A percentile compares a stretch with the other conserved stretches of the same genome.
Evolutionary conservation across 768 basidiomycete genomes (phyloP).

Genomic region (Xerocomus brunneocitrinus): DNA sequence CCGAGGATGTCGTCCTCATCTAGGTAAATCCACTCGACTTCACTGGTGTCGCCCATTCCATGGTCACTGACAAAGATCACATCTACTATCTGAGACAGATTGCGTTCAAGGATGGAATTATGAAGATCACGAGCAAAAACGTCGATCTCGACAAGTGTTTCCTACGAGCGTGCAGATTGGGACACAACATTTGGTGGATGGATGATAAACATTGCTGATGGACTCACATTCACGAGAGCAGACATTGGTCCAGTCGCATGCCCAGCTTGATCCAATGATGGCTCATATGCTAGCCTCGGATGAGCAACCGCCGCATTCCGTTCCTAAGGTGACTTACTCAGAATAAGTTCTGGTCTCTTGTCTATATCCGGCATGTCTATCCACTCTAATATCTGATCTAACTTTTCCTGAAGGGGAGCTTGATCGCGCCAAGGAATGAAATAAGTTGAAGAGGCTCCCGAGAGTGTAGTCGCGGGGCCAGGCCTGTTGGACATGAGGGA

Average conservation of each 20-base stretch:
- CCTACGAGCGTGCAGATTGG: conserved; percentile 30
- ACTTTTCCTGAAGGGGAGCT: conserved; percentile 57
- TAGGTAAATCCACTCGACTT: conserved; percentile 69
- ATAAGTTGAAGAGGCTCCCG: conserved; percentile 65
- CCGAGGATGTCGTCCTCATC: conserved; percentile 44
- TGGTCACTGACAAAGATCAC: conserved; percentile 88
- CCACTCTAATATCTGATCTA: conserved; percentile 76
- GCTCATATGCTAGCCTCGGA: conserved; percentile 61
- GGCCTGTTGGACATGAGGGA: conserved; percentile 47
- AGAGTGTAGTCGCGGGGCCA: conserved; percentile 68
- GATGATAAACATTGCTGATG: neutral
- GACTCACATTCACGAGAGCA: conserved; percentile 61
- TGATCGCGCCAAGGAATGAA: conserved; percentile 74
- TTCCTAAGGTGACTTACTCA: conserved; percentile 42
- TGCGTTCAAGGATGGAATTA: conserved; percentile 56
- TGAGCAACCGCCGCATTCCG: neutral
- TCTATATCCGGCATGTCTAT: conserved; percentile 66
- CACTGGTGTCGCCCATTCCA: conserved; percentile 89
- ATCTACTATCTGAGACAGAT: conserved; percentile 80
- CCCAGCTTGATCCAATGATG: conserved; percentile 82
- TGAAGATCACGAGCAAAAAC: conserved; percentile 69
- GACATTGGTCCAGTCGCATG: conserved; percentile 70
- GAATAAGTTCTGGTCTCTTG: conserved; percentile 70
- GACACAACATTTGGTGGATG: neutral
- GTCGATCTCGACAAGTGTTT: conserved; percentile 66